Conservation (phyloP, 1,284 basidiomycete genomes). For the Pseudozyma sp. region DNA sequence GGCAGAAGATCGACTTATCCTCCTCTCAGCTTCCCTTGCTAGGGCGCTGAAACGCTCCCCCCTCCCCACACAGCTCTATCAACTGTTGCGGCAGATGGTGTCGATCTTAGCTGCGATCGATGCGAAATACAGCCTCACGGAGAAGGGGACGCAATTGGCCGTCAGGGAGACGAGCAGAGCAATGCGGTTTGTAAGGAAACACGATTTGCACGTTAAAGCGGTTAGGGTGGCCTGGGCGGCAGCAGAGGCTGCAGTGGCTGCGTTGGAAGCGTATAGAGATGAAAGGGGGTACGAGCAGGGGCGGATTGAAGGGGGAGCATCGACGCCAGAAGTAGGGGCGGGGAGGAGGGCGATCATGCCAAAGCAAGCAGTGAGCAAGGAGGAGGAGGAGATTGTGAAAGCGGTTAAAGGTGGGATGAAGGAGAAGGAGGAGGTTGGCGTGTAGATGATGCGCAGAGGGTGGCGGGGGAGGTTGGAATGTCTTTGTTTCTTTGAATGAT, state of each 20-base stretch:
- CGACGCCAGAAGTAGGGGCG: background rate
- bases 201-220: conserved; percentile 54
- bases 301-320: background rate
- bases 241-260: conserved; percentile 50
- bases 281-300: conserved; percentile 36
- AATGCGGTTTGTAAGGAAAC: conserved; percentile 40
- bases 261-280: conserved; percentile 54
- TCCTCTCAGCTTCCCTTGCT: conserved; percentile 48
- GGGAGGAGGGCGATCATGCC: conserved; percentile 3
- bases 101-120: conserved; percentile 37
- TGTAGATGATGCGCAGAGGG: too few species aligned
- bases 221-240: conserved; percentile 48
- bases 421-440: too few species aligned
- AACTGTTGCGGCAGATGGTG: conserved; percentile 34
- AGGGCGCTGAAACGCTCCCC: conserved; percentile 51
- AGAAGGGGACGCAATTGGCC: conserved; percentile 47
- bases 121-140: conserved; percentile 28
- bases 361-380: too few species aligned
- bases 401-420: too few species aligned
- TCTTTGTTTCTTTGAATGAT: too few species aligned
- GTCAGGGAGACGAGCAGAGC: conserved; percentile 43
- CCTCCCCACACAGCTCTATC: conserved; percentile 43
- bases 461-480: too few species aligned
- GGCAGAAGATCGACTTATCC: conserved; percentile 49
- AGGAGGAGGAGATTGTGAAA: too few species aligned